A percentile compares a stretch with the other conserved stretches of the same genome.
These are phyloP conservation scores for Pichia norvegensis DNA, from an alignment of 1,139 yeast genomes.

Conservation along the genomic window DNA sequence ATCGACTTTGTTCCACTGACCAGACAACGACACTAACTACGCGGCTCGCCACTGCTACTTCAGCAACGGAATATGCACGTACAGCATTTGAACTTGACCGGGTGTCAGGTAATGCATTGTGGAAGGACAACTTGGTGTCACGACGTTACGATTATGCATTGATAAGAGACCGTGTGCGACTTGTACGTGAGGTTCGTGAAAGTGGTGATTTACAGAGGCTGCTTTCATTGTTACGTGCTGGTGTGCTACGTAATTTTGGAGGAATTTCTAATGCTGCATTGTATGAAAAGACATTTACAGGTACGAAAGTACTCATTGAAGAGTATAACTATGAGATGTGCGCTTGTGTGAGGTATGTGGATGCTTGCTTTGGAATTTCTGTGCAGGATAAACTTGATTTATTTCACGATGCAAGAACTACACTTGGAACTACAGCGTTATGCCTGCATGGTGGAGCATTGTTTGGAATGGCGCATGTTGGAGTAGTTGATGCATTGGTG, in stretches of 20 bases:
- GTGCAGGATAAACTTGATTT: conserved; percentile 59
- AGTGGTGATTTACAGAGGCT: conserved; percentile 51
- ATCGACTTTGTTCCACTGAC: conserved; percentile 1
- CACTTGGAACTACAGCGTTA: conserved; percentile 85
- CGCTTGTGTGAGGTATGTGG: conserved; percentile 52
- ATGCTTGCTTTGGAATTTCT: conserved; percentile 22
- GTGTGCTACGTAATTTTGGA: conserved; percentile 82
- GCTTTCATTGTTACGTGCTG: conserved; percentile 70
- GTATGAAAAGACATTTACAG: conserved; percentile 75
- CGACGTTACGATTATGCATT: conserved; percentile 77
- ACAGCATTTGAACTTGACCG: conserved; percentile 56
- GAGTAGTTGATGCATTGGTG: conserved; percentile 77
- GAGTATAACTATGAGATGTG: conserved; percentile 76
- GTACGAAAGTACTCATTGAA: conserved; percentile 83
- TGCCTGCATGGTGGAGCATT: conserved; percentile 90
- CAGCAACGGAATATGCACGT: conserved; percentile 54
- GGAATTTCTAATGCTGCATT: conserved; percentile 76
- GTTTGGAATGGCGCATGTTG: conserved; percentile 88
- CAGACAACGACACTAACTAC: conserved; percentile 30
- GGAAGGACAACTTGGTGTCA: conserved; percentile 84
- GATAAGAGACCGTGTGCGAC: conserved; percentile 64
- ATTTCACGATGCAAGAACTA: conserved; percentile 84
- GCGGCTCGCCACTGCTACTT: conserved; percentile 36
- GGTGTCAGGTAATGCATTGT: conserved; percentile 60
- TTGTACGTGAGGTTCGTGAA: conserved; percentile 54